Conservation (phyloP, 768 basidiomycete species). For the Lentinula boryana region DNA sequence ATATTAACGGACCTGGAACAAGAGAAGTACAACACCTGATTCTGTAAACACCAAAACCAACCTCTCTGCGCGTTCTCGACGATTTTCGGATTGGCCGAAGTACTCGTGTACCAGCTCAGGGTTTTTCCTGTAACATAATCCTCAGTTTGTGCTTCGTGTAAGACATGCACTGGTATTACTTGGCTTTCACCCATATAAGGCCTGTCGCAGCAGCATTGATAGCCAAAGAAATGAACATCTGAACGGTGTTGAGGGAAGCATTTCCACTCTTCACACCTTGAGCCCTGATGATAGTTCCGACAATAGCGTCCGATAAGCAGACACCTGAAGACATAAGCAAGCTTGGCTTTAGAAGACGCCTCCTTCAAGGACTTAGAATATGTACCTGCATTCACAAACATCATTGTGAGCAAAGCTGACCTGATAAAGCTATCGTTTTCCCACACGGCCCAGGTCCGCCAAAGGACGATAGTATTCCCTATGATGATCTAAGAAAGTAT, state of each 20-base stretch:
- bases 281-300: neutral
- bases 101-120: neutral
- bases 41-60: neutral
- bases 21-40: neutral
- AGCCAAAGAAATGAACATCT: neutral
- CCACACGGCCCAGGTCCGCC: neutral
- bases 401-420: neutral
- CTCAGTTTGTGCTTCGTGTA: neutral
- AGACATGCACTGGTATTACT: neutral
- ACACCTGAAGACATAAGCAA: neutral
- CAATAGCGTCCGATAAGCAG: neutral
- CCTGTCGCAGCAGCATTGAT: neutral
- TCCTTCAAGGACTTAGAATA: no score
- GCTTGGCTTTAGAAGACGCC: neutral
- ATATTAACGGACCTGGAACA: neutral
- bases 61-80: neutral
- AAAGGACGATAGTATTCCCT: neutral
- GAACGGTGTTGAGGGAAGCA: neutral
- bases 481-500: neutral
- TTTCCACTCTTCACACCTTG: slow-evolving; percentile 1
- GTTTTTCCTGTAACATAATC: neutral
- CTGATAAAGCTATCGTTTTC: neutral
- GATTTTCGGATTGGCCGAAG: neutral
- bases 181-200: neutral
- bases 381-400: neutral